Base-by-base conservation (phyloP, 108 stramenopile species). In the Cyclotella choctawhatcheeana region DNA sequence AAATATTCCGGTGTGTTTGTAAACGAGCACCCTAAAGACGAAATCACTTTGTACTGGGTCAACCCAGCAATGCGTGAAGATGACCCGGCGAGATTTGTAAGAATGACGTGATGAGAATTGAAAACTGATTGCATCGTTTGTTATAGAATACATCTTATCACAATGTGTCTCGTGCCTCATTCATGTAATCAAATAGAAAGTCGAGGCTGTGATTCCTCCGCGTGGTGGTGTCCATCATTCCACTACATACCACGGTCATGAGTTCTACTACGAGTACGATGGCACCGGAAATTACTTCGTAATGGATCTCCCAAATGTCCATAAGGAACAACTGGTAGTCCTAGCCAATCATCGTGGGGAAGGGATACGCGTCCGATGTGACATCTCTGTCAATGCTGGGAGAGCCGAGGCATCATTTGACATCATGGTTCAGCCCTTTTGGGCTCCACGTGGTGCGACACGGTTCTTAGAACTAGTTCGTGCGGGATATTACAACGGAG, bases 401-500 rank as follows among this genome's bases (percentile, higher is more conserved):
- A 21, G 50, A 32, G 17, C 0, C 2, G 44, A 20, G 55, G 74
- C 58, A 21, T 47, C 20, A 13, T 32, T 82, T 10, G 73, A 82
- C 30, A 66, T 82, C 18, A 45, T 74, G 22, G 81, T 82, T 6
- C 76, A 77, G 17, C 69, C 81, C 0, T 77, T 61, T 30, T 82
- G 81, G 81, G 51, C 81, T 13, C 75, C 81, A 1, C 58, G 81
- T n/a, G 81, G 64, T 3, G 81, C 81, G 3, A 25, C 21, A 33
- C 75, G 70, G 8, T 82, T 82, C 54, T 50, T 82, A 7, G 70
- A 76, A 32, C 32, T 82, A 31, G 76, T 82, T 1, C 81, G 81
- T 2, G 20, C 17, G 17, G 44, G 45, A 12, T 77, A 77, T 32
- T 87, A 93, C 65, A 84, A 93, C 63, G 90, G 93, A n/a, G 71